Base-by-base conservation (phyloP, 345 rosid genomes). In the Geranium rotundifolium region DNA sequence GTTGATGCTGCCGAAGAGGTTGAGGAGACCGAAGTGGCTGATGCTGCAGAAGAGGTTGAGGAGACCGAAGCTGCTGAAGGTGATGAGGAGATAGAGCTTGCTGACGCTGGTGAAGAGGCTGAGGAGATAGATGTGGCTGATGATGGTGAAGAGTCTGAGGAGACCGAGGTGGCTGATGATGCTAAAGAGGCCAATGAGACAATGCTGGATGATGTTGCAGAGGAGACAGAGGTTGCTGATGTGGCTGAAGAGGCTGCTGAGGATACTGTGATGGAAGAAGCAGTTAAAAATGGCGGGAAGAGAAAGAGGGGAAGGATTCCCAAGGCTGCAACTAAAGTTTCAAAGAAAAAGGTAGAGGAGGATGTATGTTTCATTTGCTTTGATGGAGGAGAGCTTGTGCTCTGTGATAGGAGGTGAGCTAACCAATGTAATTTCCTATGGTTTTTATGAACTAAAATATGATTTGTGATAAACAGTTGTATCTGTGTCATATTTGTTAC, bases 341-440 rank as follows among this genome's bases (percentile, higher is more conserved):
- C 46, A 37, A 37, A 63, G 57, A 69, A 80, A 14, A 74, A 65
- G 18, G 85, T 81, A 46, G 97, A 86, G 62, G 97, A 91, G 62
- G 97, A 91, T 67, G 97, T 91, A 65, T 91, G 97, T 63, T 91
- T 91, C 60, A 84, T 91, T 30, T 91, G 97, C 80, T 91, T 88
- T 67, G 97, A 91, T 68, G 96, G 97, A 20, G 97, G 97, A 54
- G 84, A 82, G 63, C 91, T 91, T 29, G 97, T 91, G 70, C 90
- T 91, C 54, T 91, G 97, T 67, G 97, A 91, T 86, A 91, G 96
- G 70, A 73, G 89, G 97, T 91, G 72, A 60, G 67, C 12, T 46
- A 3, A 46, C 16, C 3, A 46, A 46, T 46, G 52, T 14, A 46
- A 16, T 46, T 46, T 46, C 41, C 14, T 46, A 46, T 46, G 52